These are phyloP conservation scores for Aquilaria agallochum DNA, from an alignment of 441 rosid genomes.

Conservation along the genomic window DNA sequence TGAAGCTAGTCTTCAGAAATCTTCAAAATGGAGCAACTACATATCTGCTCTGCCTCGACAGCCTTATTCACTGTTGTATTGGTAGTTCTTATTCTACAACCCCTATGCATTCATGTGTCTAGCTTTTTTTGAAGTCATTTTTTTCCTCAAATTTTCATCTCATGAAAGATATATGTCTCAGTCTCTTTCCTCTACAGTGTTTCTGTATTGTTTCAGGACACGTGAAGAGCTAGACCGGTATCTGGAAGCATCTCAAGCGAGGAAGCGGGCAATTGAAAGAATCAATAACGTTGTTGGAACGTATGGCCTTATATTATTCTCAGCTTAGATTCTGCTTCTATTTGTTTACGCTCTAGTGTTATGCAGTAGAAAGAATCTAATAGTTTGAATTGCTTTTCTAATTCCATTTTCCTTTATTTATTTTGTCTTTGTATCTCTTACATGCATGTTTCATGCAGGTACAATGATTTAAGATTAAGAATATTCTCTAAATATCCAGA, in stretches of 20 bases:
- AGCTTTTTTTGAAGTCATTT: constrained; percentile 17
- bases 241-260: constrained; percentile 91
- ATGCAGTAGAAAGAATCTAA: too few species aligned
- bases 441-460: constrained; percentile 39
- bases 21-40: constrained; percentile 89
- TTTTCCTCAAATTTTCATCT: constrained; percentile 1
- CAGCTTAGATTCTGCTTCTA: constrained; percentile 4
- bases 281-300: constrained; percentile 85
- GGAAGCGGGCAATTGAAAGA: constrained; percentile 91
- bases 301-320: constrained; percentile 35
- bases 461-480: constrained; percentile 67
- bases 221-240: constrained; percentile 89
- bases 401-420: constrained; percentile 2
- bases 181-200: constrained; percentile 45
- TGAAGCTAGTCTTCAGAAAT: constrained; percentile 75
- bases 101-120: constrained; percentile 8
- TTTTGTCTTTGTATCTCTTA: constrained; percentile 6
- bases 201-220: constrained; percentile 74
- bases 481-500: constrained; percentile 89
- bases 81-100: constrained; percentile 34
- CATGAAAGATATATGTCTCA: constrained; percentile 48
- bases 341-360: constrained; percentile 10
- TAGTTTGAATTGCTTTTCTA: too few species aligned
- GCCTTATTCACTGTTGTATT: constrained; percentile 92
- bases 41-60: constrained; percentile 88